Percentiles rank a stretch among this genome's conserved stretches.
Evolutionary conservation across 2,329 filamentous ascomycete genomes (phyloP).

Genomic region (Exophiala xenobiotica): DNA sequence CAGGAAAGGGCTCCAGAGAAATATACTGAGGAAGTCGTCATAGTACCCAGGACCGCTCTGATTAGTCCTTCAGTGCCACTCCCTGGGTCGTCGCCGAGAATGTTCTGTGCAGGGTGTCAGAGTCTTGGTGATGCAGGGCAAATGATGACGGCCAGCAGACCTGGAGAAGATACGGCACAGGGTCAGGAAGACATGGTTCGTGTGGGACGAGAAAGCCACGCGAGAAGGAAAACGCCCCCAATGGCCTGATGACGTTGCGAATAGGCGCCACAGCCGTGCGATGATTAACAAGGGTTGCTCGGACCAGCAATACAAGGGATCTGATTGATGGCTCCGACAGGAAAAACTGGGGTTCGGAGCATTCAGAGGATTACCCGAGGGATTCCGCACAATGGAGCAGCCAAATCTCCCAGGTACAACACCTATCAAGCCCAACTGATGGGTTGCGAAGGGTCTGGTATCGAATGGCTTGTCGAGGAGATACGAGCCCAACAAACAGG

Average conservation of each 20-base stretch:
- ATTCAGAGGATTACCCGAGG: neutral
- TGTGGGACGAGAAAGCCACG: neutral
- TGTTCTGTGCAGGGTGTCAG: conserved; percentile 2
- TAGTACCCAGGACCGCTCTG: neutral
- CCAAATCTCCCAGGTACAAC: neutral
- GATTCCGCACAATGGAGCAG: neutral
- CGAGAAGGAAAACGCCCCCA: neutral
- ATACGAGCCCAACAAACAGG: too few species aligned
- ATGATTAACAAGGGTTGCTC: neutral
- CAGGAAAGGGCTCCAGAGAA: neutral
- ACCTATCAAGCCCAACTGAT: neutral
- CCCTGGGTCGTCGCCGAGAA: conserved; percentile 3
- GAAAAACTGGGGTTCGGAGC: neutral
- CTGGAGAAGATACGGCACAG: neutral
- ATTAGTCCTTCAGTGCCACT: neutral
- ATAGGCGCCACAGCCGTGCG: conserved; percentile 2
- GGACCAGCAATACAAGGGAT: neutral
- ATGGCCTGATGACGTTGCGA: conserved; percentile 3
- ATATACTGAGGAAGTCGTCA: neutral
- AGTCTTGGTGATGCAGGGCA: conserved; percentile 4
- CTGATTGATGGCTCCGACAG: neutral
- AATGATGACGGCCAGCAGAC: too few species aligned
- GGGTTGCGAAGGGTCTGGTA: too few species aligned
- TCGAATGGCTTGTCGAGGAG: too few species aligned
- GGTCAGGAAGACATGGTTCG: neutral